Conservation (phyloP, 441 rosid species). For the Eutrema salsugineum region DNA sequence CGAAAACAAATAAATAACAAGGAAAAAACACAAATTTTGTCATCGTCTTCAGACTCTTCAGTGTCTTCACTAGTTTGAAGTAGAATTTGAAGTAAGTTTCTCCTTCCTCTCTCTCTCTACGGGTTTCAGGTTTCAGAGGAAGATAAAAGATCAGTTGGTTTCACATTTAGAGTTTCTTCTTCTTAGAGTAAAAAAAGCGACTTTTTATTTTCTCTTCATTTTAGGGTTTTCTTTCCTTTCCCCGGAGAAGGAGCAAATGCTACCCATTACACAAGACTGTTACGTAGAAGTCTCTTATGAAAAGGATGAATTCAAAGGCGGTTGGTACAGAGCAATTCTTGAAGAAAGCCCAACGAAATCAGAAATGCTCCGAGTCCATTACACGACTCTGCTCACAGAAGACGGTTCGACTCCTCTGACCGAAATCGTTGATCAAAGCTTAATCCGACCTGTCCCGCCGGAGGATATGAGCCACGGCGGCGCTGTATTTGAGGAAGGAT, state of each 20-base stretch:
- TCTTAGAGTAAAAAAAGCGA: too few species aligned
- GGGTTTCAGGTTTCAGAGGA: too few species aligned
- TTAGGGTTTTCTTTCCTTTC: too few species aligned
- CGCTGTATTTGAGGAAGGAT: conserved; percentile 21
- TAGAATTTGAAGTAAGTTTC: too few species aligned
- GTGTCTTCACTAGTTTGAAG: too few species aligned
- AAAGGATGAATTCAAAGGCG: conserved; percentile 38
- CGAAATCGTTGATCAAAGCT: conserved; percentile 29
- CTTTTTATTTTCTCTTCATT: too few species aligned
- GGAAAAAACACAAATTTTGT: too few species aligned
- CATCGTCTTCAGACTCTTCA: too few species aligned
- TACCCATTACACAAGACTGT: neutral
- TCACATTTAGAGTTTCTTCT: too few species aligned
- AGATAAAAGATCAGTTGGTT: too few species aligned
- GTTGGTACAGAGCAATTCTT: conserved; percentile 32
- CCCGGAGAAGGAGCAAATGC: neutral
- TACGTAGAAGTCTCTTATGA: conserved; percentile 36
- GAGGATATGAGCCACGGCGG: neutral
- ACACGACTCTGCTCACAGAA: conserved; percentile 25
- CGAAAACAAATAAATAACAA: too few species aligned
- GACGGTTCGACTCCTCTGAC: conserved; percentile 25
- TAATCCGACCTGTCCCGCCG: conserved; percentile 43
- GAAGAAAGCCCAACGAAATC: neutral
- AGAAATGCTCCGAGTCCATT: conserved; percentile 21
- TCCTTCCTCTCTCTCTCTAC: too few species aligned